These are phyloP conservation scores for Pythium aristosporum DNA, from an alignment of 352 stramenopile genomes.

Conservation along the genomic window DNA sequence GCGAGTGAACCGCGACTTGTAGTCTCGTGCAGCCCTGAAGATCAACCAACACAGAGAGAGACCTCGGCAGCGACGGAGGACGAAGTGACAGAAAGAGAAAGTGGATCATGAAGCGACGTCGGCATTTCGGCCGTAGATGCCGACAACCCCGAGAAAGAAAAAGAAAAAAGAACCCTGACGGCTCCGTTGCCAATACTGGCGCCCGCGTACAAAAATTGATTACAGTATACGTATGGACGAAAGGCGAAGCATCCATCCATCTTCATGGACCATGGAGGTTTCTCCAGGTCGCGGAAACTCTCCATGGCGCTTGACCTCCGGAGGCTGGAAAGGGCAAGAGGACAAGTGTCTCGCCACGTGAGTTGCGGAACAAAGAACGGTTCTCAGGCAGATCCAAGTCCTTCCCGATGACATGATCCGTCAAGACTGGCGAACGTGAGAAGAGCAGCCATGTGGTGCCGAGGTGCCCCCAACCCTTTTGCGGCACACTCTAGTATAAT, in stretches of 20 bases:
- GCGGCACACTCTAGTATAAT: neutral
- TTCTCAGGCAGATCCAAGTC: too few species aligned
- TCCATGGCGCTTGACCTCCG: too few species aligned
- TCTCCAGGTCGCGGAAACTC: too few species aligned
- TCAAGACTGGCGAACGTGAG: neutral
- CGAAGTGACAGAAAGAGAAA: neutral
- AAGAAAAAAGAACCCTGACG: neutral
- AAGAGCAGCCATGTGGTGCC: neutral
- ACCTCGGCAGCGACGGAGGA: neutral
- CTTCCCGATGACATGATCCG: too few species aligned
- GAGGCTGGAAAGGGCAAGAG: neutral
- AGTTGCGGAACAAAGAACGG: too few species aligned
- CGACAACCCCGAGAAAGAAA: too few species aligned
- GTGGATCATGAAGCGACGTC: neutral
- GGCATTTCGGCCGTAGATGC: neutral
- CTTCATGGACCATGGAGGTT: too few species aligned
- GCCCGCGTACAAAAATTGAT: constrained; percentile 14
- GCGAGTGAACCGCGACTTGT: constrained; percentile 61
- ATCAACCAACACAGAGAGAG: neutral
- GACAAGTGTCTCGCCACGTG: neutral
- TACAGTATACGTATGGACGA: constrained; percentile 19
- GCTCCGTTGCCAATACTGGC: neutral
- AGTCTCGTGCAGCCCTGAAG: neutral
- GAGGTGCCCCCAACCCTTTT: neutral
- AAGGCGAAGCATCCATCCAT: neutral